These are phyloP conservation scores for Corinectria fuckeliana DNA, from an alignment of 2,329 filamentous ascomycete genomes.

Conservation along the genomic window DNA sequence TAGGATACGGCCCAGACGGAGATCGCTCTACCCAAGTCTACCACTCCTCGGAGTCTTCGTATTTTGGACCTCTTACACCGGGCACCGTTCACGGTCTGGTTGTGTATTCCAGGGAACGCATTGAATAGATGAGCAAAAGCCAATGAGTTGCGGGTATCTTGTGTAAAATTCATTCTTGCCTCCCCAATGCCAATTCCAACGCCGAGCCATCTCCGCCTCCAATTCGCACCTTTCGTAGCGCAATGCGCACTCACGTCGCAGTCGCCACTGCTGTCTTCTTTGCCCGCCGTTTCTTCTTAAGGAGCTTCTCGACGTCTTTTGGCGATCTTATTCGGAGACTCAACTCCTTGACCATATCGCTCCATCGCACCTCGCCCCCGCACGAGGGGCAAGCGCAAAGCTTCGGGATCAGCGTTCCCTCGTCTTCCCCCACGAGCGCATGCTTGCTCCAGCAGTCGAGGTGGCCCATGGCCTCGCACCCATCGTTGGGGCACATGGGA, in stretches of 20 bases:
- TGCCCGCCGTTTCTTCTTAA: constrained; percentile 57
- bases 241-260: constrained; percentile 18
- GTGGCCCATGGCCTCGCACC: constrained; percentile 65
- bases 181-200: constrained; percentile 8
- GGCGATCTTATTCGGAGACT: constrained; percentile 74
- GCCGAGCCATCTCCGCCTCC: constrained; percentile 9
- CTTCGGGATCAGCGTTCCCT: constrained; percentile 66
- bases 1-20: too few species aligned
- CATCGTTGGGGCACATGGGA: constrained; percentile 60
- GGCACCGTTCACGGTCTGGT: too few species aligned
- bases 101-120: not conserved
- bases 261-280: constrained; percentile 34
- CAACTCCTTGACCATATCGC: constrained; percentile 81
- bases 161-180: not conserved
- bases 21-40: too few species aligned
- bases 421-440: constrained; percentile 49
- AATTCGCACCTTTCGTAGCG: constrained; percentile 10
- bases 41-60: too few species aligned
- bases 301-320: constrained; percentile 72
- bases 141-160: constrained; percentile 10
- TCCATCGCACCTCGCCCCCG: constrained; percentile 68
- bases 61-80: too few species aligned
- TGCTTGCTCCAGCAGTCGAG: constrained; percentile 65
- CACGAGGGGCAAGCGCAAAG: constrained; percentile 77
- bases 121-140: not conserved